Evolutionary conservation across 2,329 filamentous ascomycete genomes (phyloP).

Genomic region (Bipolaris victoriae): DNA sequence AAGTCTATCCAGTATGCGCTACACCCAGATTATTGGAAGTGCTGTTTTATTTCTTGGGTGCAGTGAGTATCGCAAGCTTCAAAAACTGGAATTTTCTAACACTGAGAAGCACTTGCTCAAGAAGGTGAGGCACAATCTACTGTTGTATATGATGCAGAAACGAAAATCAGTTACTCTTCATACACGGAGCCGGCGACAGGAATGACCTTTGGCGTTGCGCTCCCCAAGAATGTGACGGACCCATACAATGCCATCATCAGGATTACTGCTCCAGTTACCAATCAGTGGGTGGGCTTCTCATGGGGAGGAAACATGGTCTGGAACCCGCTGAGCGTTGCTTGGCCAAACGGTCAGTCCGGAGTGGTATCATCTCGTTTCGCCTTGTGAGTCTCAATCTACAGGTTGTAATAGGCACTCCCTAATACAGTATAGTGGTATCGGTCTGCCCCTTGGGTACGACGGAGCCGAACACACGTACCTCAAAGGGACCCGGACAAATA

Average conservation of each 20-base stretch:
- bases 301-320: slow-evolving; percentile 46
- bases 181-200: slow-evolving; percentile 39
- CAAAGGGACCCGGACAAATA: slow-evolving; percentile 40
- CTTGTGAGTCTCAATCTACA: slow-evolving; percentile 28
- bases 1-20: slow-evolving; percentile 33
- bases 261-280: slow-evolving; percentile 35
- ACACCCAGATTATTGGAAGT: slow-evolving; percentile 35
- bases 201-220: slow-evolving; percentile 40
- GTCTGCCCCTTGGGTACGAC: slow-evolving; percentile 37
- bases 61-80: slow-evolving; percentile 21
- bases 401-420: slow-evolving; percentile 13
- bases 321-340: slow-evolving; percentile 43
- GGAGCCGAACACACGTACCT: slow-evolving; percentile 36
- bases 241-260: slow-evolving; percentile 43
- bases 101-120: slow-evolving; percentile 34
- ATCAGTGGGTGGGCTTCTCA: slow-evolving; percentile 39
- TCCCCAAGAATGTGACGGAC: slow-evolving; percentile 37
- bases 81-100: slow-evolving; percentile 13
- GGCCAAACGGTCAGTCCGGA: slow-evolving; percentile 37
- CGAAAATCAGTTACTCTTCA: slow-evolving; percentile 41
- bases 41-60: slow-evolving; percentile 36
- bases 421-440: slow-evolving; percentile 31
- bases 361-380: slow-evolving; percentile 41
- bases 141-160: slow-evolving; percentile 37
- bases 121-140: slow-evolving; percentile 38